Percentiles rank a stretch among this genome's conserved stretches.
These are phyloP conservation scores for Sugiyamaella chiloensis DNA, from an alignment of 805 yeast species.

Conservation along the genomic window DNA sequence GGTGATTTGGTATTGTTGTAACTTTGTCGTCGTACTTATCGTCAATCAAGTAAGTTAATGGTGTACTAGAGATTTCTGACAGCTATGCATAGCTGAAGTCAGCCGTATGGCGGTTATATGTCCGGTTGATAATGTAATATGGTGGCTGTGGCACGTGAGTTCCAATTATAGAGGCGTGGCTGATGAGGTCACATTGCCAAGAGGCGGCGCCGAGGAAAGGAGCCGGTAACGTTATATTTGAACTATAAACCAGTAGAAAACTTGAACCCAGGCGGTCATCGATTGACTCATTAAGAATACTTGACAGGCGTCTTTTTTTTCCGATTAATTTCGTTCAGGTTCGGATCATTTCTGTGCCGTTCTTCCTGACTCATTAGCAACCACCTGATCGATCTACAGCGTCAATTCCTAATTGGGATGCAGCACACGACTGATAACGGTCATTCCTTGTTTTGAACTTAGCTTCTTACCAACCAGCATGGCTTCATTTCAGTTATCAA, in stretches of 20 bases:
- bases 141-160: too few species aligned
- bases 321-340: background rate
- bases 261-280: background rate
- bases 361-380: background rate
- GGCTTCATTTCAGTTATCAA: background rate
- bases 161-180: too few species aligned
- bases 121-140: too few species aligned
- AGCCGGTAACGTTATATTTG: too few species aligned
- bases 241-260: background rate
- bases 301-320: background rate
- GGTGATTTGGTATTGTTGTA: too few species aligned
- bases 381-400: background rate
- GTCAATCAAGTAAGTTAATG: too few species aligned
- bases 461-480: background rate
- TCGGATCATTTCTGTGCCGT: background rate
- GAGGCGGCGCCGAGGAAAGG: background rate
- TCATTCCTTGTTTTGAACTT: constrained; percentile 1
- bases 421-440: constrained; percentile 6
- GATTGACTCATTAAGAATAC: background rate
- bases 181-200: background rate
- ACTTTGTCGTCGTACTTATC: too few species aligned
- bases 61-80: too few species aligned
- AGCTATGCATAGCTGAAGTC: too few species aligned
- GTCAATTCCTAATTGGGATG: background rate
- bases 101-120: too few species aligned